Evolutionary conservation across 768 basidiomycete genomes (phyloP).

Genomic region (Mycena vulgaris): DNA sequence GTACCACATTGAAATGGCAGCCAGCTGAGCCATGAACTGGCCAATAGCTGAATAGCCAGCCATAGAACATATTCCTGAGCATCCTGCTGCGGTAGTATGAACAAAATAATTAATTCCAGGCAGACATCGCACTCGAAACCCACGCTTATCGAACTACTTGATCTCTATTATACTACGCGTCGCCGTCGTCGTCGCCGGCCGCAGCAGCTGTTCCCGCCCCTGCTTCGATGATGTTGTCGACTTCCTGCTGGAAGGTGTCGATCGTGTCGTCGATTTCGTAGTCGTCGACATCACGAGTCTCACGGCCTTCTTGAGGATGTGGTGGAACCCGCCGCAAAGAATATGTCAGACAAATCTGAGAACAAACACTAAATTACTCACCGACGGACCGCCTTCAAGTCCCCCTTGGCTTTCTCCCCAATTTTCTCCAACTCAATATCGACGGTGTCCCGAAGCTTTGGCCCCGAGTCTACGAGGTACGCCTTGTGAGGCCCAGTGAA

Average conservation of each 20-base stretch:
- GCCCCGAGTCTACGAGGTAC: no score
- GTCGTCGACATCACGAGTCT: background rate
- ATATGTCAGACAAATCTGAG: background rate
- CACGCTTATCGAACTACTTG: no score
- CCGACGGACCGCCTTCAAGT: no score
- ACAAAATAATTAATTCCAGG: background rate
- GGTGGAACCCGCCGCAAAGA: background rate
- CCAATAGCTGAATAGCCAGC: background rate
- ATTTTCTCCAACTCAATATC: no score
- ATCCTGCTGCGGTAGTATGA: background rate
- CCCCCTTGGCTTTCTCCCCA: no score
- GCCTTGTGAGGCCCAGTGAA: no score
- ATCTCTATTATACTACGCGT: background rate
- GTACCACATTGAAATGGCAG: background rate
- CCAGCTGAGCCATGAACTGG: background rate
- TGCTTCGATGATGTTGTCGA: background rate
- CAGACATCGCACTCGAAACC: no score
- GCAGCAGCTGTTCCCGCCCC: background rate
- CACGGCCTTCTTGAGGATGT: background rate
- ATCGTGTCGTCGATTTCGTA: background rate
- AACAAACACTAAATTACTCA: no score
- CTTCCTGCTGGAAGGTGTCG: conserved; percentile 5
- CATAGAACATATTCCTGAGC: background rate
- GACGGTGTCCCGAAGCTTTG: no score
- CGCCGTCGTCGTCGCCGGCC: background rate